Conservation (phyloP, 345 rosid species). For the Eucalyptus curtisii region DNA sequence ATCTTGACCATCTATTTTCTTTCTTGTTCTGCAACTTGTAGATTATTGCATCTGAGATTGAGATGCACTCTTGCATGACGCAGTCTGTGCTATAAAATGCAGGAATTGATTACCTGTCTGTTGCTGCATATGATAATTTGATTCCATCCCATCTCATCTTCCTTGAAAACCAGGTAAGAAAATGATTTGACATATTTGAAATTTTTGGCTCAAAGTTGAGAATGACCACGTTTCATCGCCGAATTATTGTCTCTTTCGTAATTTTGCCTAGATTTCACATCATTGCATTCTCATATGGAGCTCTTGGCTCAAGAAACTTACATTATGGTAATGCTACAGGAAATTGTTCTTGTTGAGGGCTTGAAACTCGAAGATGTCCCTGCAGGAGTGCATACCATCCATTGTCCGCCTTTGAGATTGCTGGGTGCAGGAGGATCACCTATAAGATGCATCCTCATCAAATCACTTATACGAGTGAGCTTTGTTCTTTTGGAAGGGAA, state of each 20-base stretch:
- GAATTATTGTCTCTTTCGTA: neutral
- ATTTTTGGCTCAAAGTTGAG: neutral
- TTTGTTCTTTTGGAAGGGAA: neutral
- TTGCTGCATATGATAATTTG: conserved; percentile 49
- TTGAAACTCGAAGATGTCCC: conserved; percentile 46
- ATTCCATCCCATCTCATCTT: conserved; percentile 28
- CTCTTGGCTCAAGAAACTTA: neutral
- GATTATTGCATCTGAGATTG: neutral
- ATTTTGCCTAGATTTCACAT: neutral
- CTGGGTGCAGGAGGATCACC: conserved; percentile 61
- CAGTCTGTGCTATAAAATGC: neutral
- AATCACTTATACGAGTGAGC: conserved; percentile 6
- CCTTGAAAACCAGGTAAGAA: conserved; percentile 33
- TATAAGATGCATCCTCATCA: conserved; percentile 59
- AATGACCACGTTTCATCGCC: neutral
- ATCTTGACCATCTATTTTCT: neutral
- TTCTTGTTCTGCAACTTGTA: neutral
- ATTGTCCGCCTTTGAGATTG: conserved; percentile 59
- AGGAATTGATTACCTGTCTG: conserved; percentile 76
- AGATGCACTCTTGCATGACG: neutral
- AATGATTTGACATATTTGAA: neutral
- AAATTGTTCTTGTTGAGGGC: conserved; percentile 51
- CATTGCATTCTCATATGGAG: neutral
- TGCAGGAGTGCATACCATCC: conserved; percentile 42
- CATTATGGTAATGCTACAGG: conserved; percentile 5